Base-by-base conservation (phyloP, 2,329 filamentous ascomycete species). In the Curvularia spicifera region DNA sequence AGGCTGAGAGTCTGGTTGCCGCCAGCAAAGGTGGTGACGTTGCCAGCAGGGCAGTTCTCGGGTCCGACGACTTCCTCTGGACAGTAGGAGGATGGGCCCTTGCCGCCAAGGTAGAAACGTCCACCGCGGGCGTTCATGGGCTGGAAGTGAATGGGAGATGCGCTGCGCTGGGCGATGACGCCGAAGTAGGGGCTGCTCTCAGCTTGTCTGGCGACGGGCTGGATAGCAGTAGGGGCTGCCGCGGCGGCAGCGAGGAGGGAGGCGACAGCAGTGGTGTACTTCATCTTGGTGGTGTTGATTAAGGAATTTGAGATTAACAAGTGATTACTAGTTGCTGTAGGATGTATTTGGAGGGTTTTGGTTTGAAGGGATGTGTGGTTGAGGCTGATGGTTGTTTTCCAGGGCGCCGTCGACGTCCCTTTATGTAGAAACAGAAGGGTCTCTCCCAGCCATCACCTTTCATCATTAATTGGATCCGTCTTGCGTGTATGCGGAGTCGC, bases 41-140 rank as follows among this genome's bases (percentile, higher is more conserved):
- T 81, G 18, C 82, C 82, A 0, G 78, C 66, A 15, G 82, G 82
- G 69, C 82, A 84, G n/a, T 69, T 18, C 2, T n/a, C 65, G 0
- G 72, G 49, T 20, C 72, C 71, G 1, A 79, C 71, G 4, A 68
- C 50, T 3, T 65, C 37, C 24, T 45, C 18, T 0, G 84, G 84
- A 71, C 84, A 87, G 75, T 82, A 85, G 46, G 80, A 78, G 2
- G 77, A 65, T 3, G 83, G 76, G 1, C 72, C 55, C 15, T 49
- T 58, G 15, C 79, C 79, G 24, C 82, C 83, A 33, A 86, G 74
- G 65, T 73, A 84, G 76, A 87, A 84, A 46, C 77, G 77, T 31
- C 74, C 70, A 37, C 78, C 79, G n/a, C 75, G 73, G 35, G 84
- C 84, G 43, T 80, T 80, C 59, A 86, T 69, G 13, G 74, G 63